Evolutionary conservation across 108 stramenopile species (phyloP).

Genomic region (Chaetoceros tenuissimus): DNA sequence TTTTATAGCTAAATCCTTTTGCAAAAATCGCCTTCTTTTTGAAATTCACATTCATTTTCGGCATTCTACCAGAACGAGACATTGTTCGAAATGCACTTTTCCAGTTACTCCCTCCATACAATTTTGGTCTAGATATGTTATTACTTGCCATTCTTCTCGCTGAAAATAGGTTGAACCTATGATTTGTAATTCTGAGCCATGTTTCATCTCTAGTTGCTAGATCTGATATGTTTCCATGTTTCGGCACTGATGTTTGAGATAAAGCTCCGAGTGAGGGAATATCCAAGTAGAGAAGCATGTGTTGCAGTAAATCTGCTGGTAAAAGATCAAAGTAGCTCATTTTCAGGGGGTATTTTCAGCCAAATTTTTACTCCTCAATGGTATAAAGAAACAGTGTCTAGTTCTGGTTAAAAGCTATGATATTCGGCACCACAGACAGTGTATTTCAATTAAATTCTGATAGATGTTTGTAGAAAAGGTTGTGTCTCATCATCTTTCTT

Average conservation of each 20-base stretch:
- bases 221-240: neutral
- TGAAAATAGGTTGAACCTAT: conserved; percentile 3
- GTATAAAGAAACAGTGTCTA: too few relatives aligned
- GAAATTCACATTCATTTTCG: neutral
- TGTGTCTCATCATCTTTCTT: too few relatives aligned
- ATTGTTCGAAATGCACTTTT: neutral
- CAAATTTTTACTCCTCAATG: too few relatives aligned
- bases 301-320: neutral
- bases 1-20: neutral
- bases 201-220: neutral
- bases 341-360: too few relatives aligned
- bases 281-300: neutral
- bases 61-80: neutral
- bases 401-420: too few relatives aligned
- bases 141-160: neutral
- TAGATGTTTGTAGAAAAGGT: too few relatives aligned
- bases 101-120: conserved; percentile 2
- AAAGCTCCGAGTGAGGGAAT: neutral
- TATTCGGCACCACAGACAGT: too few relatives aligned
- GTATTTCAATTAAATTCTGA: too few relatives aligned
- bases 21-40: conserved; percentile 1
- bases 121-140: neutral
- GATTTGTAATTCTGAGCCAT: neutral
- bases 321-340: neutral
- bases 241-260: neutral